Evolutionary conservation across 345 rosid species (phyloP), one percentile per base, ranked within the genome.

Genomic region (Brassica rapa): DNA sequence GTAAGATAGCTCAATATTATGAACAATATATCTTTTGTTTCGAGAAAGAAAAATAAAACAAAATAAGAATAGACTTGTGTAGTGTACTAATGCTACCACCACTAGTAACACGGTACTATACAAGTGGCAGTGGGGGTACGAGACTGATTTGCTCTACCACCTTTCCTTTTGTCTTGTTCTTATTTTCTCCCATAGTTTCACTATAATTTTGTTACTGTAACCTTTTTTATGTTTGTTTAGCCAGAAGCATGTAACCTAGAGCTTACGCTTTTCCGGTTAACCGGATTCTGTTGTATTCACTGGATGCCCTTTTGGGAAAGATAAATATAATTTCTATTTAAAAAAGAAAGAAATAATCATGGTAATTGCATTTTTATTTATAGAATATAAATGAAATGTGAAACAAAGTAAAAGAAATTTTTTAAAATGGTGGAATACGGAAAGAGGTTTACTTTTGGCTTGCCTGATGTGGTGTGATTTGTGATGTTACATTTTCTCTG

Each of bases 401-500:
- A 53, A 53, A 53, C 59, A 53, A 53, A 53, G 23, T 53, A 53
- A 53, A 8, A 14, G 16, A 15, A 6, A 15, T 2, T 25, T 25
- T 25, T 25, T 15, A 53, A 53, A 53, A 0, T 23, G 23, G 5
- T 53, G 23, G 23, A 53, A 53, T 53, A 53, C 21, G 59, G 59
- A 53, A 53, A 53, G 23, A 53, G 59, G 23, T 15, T 53, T 53
- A 16, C 59, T 53, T 53, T 15, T 15, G 59, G 9, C 21, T 78
- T 72, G 69, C 77, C 77, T 72, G 82, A 66, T 72, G 82, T 78
- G 82, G 77, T 78, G 77, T 78, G 77, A 71, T 78, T 66, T 78
- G 77, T 66, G 82, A 72, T 78, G 77, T 65, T 71, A 71, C 68
- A 57, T 35, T 64, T 77, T 72, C 62, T 65, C 77, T 71, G 81